Evolutionary conservation across 345 rosid species (phyloP).

Genomic region (Pistacia integerrima): DNA sequence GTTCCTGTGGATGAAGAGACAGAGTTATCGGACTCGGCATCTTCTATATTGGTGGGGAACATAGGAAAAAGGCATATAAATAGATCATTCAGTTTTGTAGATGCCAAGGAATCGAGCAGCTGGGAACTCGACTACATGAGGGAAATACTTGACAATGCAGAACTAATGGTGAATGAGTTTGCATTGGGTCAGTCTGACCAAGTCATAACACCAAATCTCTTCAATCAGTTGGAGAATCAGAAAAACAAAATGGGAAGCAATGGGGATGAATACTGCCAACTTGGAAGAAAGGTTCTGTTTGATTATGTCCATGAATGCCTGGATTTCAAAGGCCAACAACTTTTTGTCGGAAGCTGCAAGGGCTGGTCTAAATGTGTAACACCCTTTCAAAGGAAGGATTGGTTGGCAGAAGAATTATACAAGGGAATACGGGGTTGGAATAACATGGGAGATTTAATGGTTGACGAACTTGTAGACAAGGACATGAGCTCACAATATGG

Average conservation of each 20-base stretch:
- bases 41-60: constrained; percentile 39
- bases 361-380: constrained; percentile 39
- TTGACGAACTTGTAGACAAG: constrained; percentile 79
- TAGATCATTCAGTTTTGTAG: constrained; percentile 27
- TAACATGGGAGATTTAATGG: constrained; percentile 62
- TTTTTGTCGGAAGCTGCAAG: constrained; percentile 49
- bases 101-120: constrained; percentile 28
- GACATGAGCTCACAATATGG: constrained; percentile 71
- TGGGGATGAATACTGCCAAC: constrained; percentile 42
- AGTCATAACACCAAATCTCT: constrained; percentile 42
- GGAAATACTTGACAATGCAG: constrained; percentile 45
- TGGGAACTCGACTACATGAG: constrained; percentile 68
- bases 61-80: constrained; percentile 12
- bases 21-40: constrained; percentile 43
- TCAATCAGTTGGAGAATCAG: constrained; percentile 50
- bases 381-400: constrained; percentile 40
- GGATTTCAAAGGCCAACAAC: constrained; percentile 33
- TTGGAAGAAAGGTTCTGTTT: constrained; percentile 53
- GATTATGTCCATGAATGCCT: constrained; percentile 58
- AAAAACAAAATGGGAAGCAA: constrained; percentile 23
- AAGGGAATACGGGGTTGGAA: constrained; percentile 56
- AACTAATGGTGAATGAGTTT: constrained; percentile 44
- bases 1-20: constrained; percentile 23
- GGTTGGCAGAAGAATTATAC: constrained; percentile 63
- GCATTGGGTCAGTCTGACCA: constrained; percentile 40